These are phyloP conservation scores for Smittium mucronatum DNA, from an alignment of 371 early-diverging fungal species.

Conservation along the genomic window DNA sequence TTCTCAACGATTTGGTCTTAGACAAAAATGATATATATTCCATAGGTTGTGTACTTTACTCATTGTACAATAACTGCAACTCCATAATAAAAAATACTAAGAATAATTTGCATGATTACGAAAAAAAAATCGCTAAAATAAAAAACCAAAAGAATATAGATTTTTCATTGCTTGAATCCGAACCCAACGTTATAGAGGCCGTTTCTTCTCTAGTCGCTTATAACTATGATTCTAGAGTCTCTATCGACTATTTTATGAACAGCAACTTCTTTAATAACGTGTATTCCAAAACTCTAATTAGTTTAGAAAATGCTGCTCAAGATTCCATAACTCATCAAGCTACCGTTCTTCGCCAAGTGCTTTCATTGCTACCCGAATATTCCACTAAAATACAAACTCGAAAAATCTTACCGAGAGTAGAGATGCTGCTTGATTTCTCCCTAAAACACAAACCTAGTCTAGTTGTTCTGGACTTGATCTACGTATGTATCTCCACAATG, in stretches of 20 bases:
- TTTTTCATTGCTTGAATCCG: not conserved
- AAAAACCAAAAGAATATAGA: not conserved
- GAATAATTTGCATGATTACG: not conserved
- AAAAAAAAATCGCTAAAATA: not conserved
- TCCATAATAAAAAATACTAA: conserved; percentile 35
- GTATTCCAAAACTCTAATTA: not conserved
- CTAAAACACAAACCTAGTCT: not conserved
- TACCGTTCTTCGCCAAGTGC: not conserved
- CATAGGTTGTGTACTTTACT: conserved; percentile 64
- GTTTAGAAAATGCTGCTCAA: not conserved
- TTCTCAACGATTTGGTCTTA: conserved; percentile 40
- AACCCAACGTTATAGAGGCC: not conserved
- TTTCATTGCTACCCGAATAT: not conserved
- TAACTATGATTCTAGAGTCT: not conserved
- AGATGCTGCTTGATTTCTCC: not conserved
- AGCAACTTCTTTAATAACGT: not conserved
- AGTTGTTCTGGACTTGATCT: not conserved
- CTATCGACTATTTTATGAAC: not conserved
- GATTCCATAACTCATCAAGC: not conserved
- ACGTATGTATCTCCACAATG: not conserved
- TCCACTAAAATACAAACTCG: not conserved
- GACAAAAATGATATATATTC: conserved; percentile 66
- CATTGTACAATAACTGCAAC: conserved; percentile 55
- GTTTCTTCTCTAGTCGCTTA: not conserved
- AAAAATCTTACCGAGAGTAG: not conserved